These are phyloP conservation scores for Suhomyces bribrorum DNA, from an alignment of 1,139 yeast genomes.

Conservation along the genomic window DNA sequence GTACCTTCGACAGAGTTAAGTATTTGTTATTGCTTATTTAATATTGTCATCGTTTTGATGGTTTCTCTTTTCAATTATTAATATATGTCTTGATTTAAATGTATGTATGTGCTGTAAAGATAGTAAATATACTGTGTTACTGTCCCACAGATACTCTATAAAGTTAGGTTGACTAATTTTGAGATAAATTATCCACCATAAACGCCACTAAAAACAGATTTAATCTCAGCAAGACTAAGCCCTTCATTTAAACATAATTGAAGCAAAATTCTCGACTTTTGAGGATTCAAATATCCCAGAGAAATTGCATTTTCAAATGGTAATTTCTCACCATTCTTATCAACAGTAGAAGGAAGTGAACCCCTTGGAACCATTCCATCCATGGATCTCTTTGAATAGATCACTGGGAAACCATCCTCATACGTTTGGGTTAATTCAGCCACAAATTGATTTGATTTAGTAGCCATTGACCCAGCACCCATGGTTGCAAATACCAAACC, in stretches of 20 bases:
- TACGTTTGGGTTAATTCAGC: constrained; percentile 17
- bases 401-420: constrained; percentile 48
- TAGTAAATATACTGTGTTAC: neutral
- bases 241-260: constrained; percentile 57
- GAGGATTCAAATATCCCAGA: constrained; percentile 69
- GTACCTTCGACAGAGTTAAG: neutral
- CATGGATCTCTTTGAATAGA: constrained; percentile 66
- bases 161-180: neutral
- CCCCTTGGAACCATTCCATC: constrained; percentile 62
- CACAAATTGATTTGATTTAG: constrained; percentile 46
- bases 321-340: constrained; percentile 19
- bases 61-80: neutral
- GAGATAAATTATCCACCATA: constrained; percentile 19
- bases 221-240: constrained; percentile 42
- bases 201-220: constrained; percentile 48
- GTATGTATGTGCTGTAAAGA: neutral
- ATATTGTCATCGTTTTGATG: neutral
- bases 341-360: constrained; percentile 37
- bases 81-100: neutral
- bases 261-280: constrained; percentile 59
- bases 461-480: constrained; percentile 70
- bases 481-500: constrained; percentile 68
- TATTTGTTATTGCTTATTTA: neutral
- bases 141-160: constrained; percentile 1
- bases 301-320: constrained; percentile 46